Percentiles rank a stretch among this genome's conserved stretches.
Evolutionary conservation across 768 basidiomycete genomes (phyloP).

Genomic region (Lactarius akahatsu): DNA sequence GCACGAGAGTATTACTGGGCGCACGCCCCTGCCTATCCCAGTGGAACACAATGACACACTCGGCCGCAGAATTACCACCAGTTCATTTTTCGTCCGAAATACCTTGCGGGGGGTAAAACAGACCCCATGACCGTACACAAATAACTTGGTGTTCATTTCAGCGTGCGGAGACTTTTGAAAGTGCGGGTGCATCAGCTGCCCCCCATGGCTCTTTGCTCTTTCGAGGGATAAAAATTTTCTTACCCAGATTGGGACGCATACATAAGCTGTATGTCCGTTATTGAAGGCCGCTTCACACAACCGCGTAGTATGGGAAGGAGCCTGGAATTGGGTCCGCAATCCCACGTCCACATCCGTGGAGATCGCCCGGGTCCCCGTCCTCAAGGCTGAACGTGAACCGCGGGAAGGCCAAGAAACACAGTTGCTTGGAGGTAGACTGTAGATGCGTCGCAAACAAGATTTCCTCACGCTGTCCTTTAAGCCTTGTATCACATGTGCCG

Average conservation of each 20-base stretch:
- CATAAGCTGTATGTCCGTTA: slow-evolving; percentile 5
- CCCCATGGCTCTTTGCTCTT: background rate
- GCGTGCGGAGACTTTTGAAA: background rate
- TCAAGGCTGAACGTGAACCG: background rate
- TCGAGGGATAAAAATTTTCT: slow-evolving; percentile 2
- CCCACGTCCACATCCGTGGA: slow-evolving; percentile 8
- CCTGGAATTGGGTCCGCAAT: slow-evolving; percentile 8
- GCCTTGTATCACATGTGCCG: background rate
- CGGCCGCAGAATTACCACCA: slow-evolving; percentile 12
- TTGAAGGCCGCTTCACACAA: slow-evolving; percentile 9
- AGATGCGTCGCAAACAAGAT: background rate
- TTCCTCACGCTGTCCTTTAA: background rate
- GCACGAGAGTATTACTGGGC: background rate
- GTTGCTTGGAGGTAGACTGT: slow-evolving; percentile 1
- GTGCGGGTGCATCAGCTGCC: background rate
- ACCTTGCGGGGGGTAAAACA: slow-evolving; percentile 6
- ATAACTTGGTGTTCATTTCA: background rate
- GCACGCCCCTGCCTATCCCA: slow-evolving; percentile 8
- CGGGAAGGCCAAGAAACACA: background rate
- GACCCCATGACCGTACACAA: background rate
- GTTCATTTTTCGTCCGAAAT: background rate
- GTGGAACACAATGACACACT: slow-evolving; percentile 1
- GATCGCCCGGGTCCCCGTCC: slow-evolving; percentile 13
- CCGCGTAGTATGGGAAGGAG: slow-evolving; percentile 21
- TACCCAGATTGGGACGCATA: slow-evolving; percentile 11